Conservation (phyloP, 1,139 yeast genomes). For the Pichia cactophila region DNA sequence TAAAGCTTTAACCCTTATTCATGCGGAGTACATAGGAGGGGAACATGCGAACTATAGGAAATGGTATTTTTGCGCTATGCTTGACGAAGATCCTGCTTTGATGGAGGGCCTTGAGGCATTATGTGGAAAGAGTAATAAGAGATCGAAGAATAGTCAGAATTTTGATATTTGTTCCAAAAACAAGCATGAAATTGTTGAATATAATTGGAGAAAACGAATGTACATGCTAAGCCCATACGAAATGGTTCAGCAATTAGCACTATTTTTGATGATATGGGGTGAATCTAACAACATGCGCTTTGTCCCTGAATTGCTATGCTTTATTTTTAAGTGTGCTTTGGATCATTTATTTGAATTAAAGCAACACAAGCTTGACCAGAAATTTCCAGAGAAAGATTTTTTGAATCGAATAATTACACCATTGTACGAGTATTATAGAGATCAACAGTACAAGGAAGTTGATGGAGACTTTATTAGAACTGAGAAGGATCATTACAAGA, state of each 20-base stretch:
- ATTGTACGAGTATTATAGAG: slow-evolving; percentile 35
- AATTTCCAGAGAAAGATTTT: slow-evolving; percentile 27
- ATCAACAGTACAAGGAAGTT: slow-evolving; percentile 35
- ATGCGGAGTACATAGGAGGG: slow-evolving; percentile 97
- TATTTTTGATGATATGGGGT: slow-evolving; percentile 93
- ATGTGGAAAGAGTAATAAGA: slow-evolving; percentile 40
- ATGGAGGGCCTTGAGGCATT: slow-evolving; percentile 16
- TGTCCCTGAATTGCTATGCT: slow-evolving; percentile 84
- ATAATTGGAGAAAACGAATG: slow-evolving; percentile 79
- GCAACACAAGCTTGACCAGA: slow-evolving; percentile 13
- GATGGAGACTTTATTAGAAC: slow-evolving; percentile 40
- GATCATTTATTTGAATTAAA: slow-evolving; percentile 49
- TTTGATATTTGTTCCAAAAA: slow-evolving; percentile 48
- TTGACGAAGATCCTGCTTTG: slow-evolving; percentile 75
- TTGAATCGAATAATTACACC: slow-evolving; percentile 40
- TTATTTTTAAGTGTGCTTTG: slow-evolving; percentile 85
- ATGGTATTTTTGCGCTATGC: slow-evolving; percentile 94
- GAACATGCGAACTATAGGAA: slow-evolving; percentile 83
- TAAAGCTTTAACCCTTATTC: slow-evolving; percentile 85
- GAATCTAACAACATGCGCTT: slow-evolving; percentile 97
- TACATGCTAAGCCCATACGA: slow-evolving; percentile 61
- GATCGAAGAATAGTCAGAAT: slow-evolving; percentile 33
- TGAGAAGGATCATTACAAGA: slow-evolving; percentile 59
- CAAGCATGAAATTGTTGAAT: slow-evolving; percentile 61
- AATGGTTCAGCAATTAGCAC: slow-evolving; percentile 83